phyloP scores from a whole-genome alignment of 129 eudicot species.

The Flaveria bidentis region DNA sequence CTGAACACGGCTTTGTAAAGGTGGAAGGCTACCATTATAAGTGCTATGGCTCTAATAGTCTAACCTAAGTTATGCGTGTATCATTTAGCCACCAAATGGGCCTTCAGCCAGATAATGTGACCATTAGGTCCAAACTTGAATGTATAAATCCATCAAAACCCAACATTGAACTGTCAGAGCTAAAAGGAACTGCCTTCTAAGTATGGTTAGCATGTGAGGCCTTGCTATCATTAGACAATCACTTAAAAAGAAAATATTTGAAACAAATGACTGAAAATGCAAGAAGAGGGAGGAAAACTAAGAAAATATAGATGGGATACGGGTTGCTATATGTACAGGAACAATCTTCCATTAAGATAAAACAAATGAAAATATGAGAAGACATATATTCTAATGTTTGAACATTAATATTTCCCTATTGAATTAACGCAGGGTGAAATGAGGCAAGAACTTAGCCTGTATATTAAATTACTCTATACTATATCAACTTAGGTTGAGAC shows the following conservation, averaged over 20 bases:
- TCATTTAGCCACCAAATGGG: neutral
- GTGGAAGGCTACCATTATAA: constrained; percentile 16
- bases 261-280: neutral
- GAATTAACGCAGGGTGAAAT: neutral
- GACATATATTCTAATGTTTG: neutral
- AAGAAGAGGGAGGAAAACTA: neutral
- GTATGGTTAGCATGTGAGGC: neutral
- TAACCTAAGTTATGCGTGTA: neutral
- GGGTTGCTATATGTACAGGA: neutral
- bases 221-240: neutral
- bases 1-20: neutral
- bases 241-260: neutral
- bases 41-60: constrained; percentile 3
- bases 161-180: neutral
- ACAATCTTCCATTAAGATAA: neutral
- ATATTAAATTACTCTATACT: neutral
- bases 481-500: neutral
- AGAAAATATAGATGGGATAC: constrained; percentile 1
- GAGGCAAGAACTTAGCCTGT: neutral
- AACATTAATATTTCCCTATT: neutral
- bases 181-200: neutral
- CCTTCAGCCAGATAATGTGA: neutral
- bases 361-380: neutral
- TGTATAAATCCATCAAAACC: neutral
- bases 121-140: constrained; percentile 5